A percentile compares a stretch with the other conserved stretches of the same genome.
These are phyloP conservation scores for Penicillium fuscoglaucum DNA, from an alignment of 2,329 filamentous ascomycete species.

Conservation along the genomic window DNA sequence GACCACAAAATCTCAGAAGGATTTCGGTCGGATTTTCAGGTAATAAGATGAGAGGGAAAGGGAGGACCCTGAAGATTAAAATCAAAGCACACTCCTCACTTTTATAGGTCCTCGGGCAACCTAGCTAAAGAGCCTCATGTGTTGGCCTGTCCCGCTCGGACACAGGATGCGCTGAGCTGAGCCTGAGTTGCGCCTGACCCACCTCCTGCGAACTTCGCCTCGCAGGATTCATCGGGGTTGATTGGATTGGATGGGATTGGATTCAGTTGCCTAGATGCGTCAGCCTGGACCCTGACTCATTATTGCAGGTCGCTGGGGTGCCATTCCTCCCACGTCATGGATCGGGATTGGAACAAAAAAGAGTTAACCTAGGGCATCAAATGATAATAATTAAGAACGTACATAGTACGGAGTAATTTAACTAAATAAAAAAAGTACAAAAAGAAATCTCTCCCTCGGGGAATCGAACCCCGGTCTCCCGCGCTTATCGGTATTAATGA, in stretches of 20 bases:
- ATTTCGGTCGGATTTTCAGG: not conserved
- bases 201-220: not conserved
- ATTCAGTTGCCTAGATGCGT: not conserved
- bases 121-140: constrained; percentile 1
- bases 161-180: not conserved
- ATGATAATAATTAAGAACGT: not conserved
- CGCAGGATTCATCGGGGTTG: not conserved
- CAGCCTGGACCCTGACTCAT: constrained; percentile 9
- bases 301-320: not conserved
- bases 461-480: constrained; percentile 40
- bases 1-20: not conserved
- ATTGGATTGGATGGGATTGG: not conserved
- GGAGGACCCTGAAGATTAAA: not conserved
- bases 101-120: not conserved
- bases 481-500: constrained; percentile 31
- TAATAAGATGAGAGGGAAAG: not conserved
- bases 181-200: not conserved
- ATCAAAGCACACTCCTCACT: not conserved
- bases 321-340: not conserved
- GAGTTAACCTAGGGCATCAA: no score
- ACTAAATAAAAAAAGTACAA: not conserved
- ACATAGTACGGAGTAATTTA: not conserved
- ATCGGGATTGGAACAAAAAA: no score
- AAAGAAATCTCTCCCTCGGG: constrained; percentile 33
- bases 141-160: not conserved